Evolutionary conservation across 2,329 filamentous ascomycete species (phyloP), one percentile per base, ranked within the genome.

Genomic region (Microcyclosporella mali): DNA sequence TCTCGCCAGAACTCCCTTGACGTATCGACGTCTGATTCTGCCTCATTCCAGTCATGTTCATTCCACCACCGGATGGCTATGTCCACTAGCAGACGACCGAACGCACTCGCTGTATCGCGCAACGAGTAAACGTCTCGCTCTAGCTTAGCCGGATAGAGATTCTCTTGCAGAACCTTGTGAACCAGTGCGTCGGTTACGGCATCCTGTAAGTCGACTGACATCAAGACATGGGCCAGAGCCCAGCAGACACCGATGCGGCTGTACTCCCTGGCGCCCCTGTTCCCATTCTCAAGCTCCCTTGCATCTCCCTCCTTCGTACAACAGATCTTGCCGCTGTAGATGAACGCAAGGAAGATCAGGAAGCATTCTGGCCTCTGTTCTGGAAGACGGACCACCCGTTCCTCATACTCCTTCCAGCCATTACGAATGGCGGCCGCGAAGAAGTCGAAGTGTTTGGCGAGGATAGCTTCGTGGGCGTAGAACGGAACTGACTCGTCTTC

Each of bases 171-270:
- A 14, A 44, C 7, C 9, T 46, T 43, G 1, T 36, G 19, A 7
- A 56, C 33, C 6, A 54, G 33, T 2, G 41, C 43, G 11, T 54
- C 45, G 16, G 52, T 29, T 0, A 52, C 30, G 3, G 41, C 38
- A 35, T 60, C 55, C 34, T 51, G 55, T 46, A 55, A 58, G 14
- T 28, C 32, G 1, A 17, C 10, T 29, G 54, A 53, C 10, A 49
- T 33, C 1, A 58, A 17, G 31, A 49, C 47, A 3, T 56, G 52
- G 17, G 52, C 55, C 3, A 57, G 43, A 2, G 52, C 29, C 40
- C 51, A 59, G 10, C 37, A 32, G 4, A 38, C 37, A 2, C 38
- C 34, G 2, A 55, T 15, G 17, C 17, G 18, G 4, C 14, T 9
- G 14, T 25, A 2, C 14, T 15, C 12, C 6, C 8, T 21, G 27